These are phyloP conservation scores for Neoascochyta sp. DNA, from an alignment of 2,329 filamentous ascomycete species.

Conservation along the genomic window DNA sequence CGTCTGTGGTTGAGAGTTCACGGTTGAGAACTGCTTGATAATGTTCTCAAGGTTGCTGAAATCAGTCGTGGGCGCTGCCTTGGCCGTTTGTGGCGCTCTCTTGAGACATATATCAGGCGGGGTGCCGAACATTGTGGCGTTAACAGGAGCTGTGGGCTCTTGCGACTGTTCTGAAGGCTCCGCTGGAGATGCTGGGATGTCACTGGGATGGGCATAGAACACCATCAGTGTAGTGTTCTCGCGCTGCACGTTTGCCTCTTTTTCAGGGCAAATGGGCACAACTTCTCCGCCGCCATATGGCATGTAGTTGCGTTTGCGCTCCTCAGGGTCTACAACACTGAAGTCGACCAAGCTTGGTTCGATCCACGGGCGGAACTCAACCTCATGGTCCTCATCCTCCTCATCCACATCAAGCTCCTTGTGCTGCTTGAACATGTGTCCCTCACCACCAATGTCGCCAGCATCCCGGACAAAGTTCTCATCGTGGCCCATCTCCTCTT, in stretches of 20 bases:
- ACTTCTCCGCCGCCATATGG: slow-evolving; percentile 45
- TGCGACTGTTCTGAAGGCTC: slow-evolving; percentile 42
- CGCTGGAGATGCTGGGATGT: slow-evolving; percentile 47
- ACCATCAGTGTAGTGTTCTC: slow-evolving; percentile 48
- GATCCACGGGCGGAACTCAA: slow-evolving; percentile 30
- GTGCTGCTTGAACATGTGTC: slow-evolving; percentile 52
- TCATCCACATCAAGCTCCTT: slow-evolving; percentile 64
- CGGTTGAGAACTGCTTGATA: slow-evolving; percentile 25
- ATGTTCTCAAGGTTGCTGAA: slow-evolving; percentile 27
- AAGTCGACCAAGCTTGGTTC: slow-evolving; percentile 44
- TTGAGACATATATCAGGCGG: slow-evolving; percentile 27
- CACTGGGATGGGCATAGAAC: slow-evolving; percentile 43
- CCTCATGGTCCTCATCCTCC: slow-evolving; percentile 56
- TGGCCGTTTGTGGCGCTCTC: slow-evolving; percentile 19
- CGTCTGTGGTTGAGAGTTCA: slow-evolving; percentile 8
- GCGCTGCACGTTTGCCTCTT: slow-evolving; percentile 42
- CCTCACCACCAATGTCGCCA: slow-evolving; percentile 65
- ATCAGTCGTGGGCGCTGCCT: slow-evolving; percentile 14
- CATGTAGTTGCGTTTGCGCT: slow-evolving; percentile 44
- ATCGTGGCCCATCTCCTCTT: slow-evolving; percentile 65
- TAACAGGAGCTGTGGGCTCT: slow-evolving; percentile 9
- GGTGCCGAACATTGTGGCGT: slow-evolving; percentile 41
- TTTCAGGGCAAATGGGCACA: slow-evolving; percentile 42
- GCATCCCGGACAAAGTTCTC: slow-evolving; percentile 68
- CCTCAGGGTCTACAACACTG: slow-evolving; percentile 38